Evolutionary conservation across 2,329 filamentous ascomycete genomes (phyloP), one percentile per base, ranked within the genome.

Genomic region (Aspergillus oerlinghausenensis): DNA sequence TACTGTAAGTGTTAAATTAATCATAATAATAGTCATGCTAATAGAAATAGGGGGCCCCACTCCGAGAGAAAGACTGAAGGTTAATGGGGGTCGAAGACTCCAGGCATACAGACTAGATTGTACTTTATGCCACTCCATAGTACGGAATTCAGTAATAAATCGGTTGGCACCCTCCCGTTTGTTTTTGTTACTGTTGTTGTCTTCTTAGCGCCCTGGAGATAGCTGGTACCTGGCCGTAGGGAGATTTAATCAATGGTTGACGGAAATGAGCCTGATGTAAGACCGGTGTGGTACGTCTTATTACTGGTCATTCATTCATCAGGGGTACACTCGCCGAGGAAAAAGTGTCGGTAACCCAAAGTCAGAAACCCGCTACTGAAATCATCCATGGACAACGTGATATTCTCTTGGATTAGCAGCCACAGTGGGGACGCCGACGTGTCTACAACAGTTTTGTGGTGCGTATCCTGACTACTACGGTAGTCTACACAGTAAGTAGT

Each of bases 371-470:
- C 38, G 38, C 47, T 49, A 32, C 49, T 47, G 49, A 42, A 51
- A 55, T 48, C 35, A 48, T 54, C 40, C 50, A 56, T 48, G 17
- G 42, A 42, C 56, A 58, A 59, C 58, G 51, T 57, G 49, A 51
- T 28, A 40, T 43, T 35, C 43, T 57, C 57, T 59, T 32, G 48
- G 49, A 51, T 55, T 59, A 50, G 52, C 45, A 45, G 55, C 55
- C 54, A 49, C 29, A 52, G 52, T 53, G 48, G 51, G 50, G 50
- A 45, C 48, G 23, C 26, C 40, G 49, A 40, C 52, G 55, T 60
- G 57, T 51, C 51, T 40, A 47, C 23, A 47, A 26, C 23, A 14
- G 43, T 47, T 47, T 26, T 23, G 14, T 45, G 21, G 43, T 47
- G 43, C 43, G 23, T 47, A 47, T 21, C 19, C 21, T 23, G 42